Conservation (phyloP, 2,329 filamentous ascomycete species). For the Alternaria ethzedia region DNA sequence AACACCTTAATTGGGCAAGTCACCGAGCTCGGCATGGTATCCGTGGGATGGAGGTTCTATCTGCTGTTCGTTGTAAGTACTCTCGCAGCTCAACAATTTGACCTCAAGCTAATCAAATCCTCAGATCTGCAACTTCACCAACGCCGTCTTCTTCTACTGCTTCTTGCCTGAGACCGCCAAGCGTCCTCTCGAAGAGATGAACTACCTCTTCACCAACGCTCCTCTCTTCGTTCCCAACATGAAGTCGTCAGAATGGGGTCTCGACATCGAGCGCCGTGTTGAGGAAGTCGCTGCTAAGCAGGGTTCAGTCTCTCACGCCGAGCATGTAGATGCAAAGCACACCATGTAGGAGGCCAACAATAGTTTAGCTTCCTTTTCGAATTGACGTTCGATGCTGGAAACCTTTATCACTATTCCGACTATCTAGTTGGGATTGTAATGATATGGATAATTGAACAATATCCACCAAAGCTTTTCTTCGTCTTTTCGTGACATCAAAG, state of each 20-base stretch:
- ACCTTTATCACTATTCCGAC: not conserved
- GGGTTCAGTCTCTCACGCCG: constrained; percentile 28
- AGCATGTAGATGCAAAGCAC: constrained; percentile 3
- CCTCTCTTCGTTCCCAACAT: constrained; percentile 67
- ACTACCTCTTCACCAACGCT: constrained; percentile 69
- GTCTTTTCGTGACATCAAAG: not conserved
- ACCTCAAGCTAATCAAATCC: not conserved
- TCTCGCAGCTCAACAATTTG: not conserved
- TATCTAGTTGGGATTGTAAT: not conserved
- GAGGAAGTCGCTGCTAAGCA: constrained; percentile 64
- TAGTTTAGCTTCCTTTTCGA: too few species aligned
- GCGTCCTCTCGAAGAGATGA: constrained; percentile 72
- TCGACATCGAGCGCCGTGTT: constrained; percentile 66
- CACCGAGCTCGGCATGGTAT: constrained; percentile 65
- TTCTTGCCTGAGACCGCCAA: constrained; percentile 71
- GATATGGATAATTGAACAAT: not conserved
- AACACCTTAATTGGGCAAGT: constrained; percentile 78
- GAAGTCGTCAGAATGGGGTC: constrained; percentile 60
- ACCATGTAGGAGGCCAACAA: not conserved
- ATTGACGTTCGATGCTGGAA: too few species aligned
- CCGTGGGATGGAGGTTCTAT: constrained; percentile 64
- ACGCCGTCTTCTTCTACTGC: constrained; percentile 71
- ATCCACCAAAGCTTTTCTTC: not conserved
- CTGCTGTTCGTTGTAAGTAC: constrained; percentile 62
- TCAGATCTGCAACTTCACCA: constrained; percentile 70